Evolutionary conservation across 805 yeast species (phyloP).

Genomic region (Sugiyamaella qingdaonensis): DNA sequence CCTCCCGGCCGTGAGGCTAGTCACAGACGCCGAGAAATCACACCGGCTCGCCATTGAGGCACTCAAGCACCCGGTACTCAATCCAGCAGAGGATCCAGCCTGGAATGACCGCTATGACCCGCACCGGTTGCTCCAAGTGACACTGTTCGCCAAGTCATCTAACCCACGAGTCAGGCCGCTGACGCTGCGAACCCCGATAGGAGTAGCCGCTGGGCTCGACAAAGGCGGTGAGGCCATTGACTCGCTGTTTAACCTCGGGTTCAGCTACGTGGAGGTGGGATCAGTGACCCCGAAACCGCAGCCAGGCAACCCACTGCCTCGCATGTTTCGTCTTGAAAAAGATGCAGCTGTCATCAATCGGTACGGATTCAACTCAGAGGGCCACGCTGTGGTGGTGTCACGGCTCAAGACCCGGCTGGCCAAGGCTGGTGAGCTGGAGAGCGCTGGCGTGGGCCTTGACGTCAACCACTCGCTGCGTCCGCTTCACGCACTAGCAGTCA

Average conservation of each 20-base stretch:
- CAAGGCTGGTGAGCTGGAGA: slow-evolving; percentile 38
- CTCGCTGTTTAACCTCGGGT: slow-evolving; percentile 69
- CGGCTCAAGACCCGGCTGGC: slow-evolving; percentile 63
- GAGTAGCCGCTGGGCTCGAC: slow-evolving; percentile 94
- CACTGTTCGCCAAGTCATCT: slow-evolving; percentile 25
- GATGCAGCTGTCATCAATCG: slow-evolving; percentile 92
- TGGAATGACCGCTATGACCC: slow-evolving; percentile 33
- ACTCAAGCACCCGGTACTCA: slow-evolving; percentile 46
- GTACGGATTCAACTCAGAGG: slow-evolving; percentile 90
- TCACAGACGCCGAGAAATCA: slow-evolving; percentile 81
- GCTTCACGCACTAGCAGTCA: slow-evolving; percentile 69
- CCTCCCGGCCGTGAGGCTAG: slow-evolving; percentile 68
- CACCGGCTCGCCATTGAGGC: slow-evolving; percentile 70
- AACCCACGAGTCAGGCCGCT: slow-evolving; percentile 29
- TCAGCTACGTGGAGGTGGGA: slow-evolving; percentile 88
- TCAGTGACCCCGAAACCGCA: slow-evolving; percentile 91
- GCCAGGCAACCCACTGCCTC: slow-evolving; percentile 90
- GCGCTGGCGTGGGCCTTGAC: slow-evolving; percentile 27
- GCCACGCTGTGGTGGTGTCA: slow-evolving; percentile 70
- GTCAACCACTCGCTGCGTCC: slow-evolving; percentile 50
- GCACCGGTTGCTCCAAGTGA: slow-evolving; percentile 24
- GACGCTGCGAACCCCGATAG: slow-evolving; percentile 68
- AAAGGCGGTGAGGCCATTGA: slow-evolving; percentile 92
- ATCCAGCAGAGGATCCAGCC: slow-evolving; percentile 25
- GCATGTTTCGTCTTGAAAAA: slow-evolving; percentile 78